phyloP scores from a whole-genome alignment of 306 rosid genomes.

The Cucurbita pepo region DNA sequence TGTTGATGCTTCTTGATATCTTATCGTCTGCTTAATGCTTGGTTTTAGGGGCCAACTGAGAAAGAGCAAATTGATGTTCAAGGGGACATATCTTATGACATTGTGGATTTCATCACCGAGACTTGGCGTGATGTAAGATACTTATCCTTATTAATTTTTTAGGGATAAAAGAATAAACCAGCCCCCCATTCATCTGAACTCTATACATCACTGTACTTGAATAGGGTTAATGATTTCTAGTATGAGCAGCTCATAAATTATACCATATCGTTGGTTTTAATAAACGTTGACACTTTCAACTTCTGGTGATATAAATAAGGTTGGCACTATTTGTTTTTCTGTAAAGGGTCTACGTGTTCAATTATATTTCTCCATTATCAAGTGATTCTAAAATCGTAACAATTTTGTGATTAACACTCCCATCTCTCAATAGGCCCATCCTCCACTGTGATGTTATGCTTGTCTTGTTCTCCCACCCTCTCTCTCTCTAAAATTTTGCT shows the following conservation, averaged over 20 bases:
- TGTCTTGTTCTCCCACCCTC: too few relatives aligned
- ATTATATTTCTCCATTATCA: neutral
- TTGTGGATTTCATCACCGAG: slow-evolving; percentile 87
- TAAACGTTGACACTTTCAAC: neutral
- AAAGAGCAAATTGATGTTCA: slow-evolving; percentile 98
- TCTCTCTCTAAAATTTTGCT: too few relatives aligned
- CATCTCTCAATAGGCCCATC: too few relatives aligned
- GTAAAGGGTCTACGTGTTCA: neutral
- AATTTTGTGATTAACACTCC: neutral
- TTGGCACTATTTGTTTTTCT: neutral
- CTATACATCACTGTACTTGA: neutral
- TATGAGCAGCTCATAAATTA: neutral
- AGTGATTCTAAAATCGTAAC: neutral
- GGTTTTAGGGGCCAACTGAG: slow-evolving; percentile 87
- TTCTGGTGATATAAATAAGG: neutral
- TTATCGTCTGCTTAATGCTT: slow-evolving; percentile 15
- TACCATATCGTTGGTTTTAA: neutral
- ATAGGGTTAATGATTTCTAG: neutral
- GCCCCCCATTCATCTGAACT: neutral
- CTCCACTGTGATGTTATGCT: too few relatives aligned
- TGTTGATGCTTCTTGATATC: slow-evolving; percentile 6
- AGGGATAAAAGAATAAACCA: neutral
- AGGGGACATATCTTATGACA: slow-evolving; percentile 86
- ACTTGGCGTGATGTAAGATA: slow-evolving; percentile 86
- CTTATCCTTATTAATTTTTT: neutral